Conservation (phyloP, 371 early-diverging fungal genomes). For the Rhizopus microsporus region DNA sequence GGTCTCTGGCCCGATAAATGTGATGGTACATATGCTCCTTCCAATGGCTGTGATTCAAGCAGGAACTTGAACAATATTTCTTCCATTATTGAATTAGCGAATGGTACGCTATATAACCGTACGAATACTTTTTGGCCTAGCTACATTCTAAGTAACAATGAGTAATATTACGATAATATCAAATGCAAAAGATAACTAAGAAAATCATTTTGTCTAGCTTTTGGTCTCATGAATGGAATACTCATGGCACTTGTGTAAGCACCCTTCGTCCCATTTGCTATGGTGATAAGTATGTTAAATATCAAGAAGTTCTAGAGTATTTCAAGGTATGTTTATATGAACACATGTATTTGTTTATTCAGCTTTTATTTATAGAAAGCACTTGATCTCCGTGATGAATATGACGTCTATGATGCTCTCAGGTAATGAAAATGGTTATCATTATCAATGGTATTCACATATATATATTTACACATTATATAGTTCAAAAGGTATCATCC, state of each 20-base stretch:
- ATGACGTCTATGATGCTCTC: conserved; percentile 48
- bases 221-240: conserved; percentile 60
- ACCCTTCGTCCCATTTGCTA: conserved; percentile 50
- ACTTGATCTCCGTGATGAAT: conserved; percentile 39
- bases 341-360: not conserved
- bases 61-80: conserved; percentile 57
- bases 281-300: conserved; percentile 23
- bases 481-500: conserved; percentile 44
- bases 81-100: conserved; percentile 36
- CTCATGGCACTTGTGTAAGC: conserved; percentile 58
- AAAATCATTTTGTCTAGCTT: conserved; percentile 22
- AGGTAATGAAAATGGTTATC: conserved; percentile 24
- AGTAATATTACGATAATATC: conserved; percentile 1
- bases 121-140: conserved; percentile 79
- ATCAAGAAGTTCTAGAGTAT: conserved; percentile 45
- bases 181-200: not conserved
- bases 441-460: not conserved
- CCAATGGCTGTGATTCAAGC: conserved; percentile 65
- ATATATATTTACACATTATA: not conserved
- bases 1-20: conserved; percentile 85
- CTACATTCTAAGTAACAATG: conserved; percentile 46
- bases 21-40: conserved; percentile 57
- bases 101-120: conserved; percentile 46
- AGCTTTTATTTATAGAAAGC: conserved; percentile 28
- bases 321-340: not conserved